phyloP scores from a whole-genome alignment of 441 rosid genomes.

The Populus hybrid region DNA sequence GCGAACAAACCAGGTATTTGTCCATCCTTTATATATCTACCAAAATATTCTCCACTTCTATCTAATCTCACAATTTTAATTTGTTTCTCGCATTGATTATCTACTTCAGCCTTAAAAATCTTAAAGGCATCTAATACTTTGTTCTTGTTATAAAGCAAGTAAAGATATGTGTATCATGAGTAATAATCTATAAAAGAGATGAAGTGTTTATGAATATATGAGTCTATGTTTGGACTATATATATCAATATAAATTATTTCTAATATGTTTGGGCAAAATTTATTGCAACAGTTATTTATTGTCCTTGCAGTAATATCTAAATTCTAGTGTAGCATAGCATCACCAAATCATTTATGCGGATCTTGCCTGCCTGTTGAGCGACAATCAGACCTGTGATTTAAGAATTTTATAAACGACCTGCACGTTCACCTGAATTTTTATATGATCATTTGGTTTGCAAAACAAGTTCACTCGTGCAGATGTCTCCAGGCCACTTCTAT shows the following conservation, averaged over 20 bases:
- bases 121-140: constrained; percentile 7
- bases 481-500: neutral
- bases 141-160: constrained; percentile 14
- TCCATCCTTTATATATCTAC: too few relatives aligned
- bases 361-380: neutral
- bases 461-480: neutral
- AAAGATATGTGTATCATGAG: constrained; percentile 24
- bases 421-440: neutral
- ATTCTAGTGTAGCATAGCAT: neutral
- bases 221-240: neutral
- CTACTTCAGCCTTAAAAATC: neutral
- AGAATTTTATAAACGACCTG: neutral
- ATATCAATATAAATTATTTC: neutral
- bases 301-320: neutral
- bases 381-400: neutral
- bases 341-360: neutral
- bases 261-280: neutral
- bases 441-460: neutral
- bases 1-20: too few relatives aligned
- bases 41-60: too few relatives aligned
- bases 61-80: too few relatives aligned
- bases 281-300: neutral
- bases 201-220: neutral
- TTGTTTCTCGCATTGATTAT: neutral
- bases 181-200: neutral